Evolutionary conservation across 1,284 basidiomycete genomes (phyloP), one percentile per base, ranked within the genome.

Genomic region (Cutaneotrichosporon sp.): DNA sequence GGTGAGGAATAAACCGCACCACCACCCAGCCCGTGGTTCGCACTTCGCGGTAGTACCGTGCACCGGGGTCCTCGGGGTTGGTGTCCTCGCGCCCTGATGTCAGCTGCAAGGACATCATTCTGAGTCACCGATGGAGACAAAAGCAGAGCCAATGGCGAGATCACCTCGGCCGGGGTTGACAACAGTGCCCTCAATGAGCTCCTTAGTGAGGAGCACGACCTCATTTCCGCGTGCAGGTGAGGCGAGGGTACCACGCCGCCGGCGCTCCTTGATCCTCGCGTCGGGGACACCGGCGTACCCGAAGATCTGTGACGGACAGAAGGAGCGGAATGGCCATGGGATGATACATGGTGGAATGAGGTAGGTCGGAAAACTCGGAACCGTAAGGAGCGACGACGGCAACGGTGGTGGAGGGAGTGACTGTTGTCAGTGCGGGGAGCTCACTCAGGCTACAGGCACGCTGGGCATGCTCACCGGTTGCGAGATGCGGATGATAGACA

Each of bases 11-110:
- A 46, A 75, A 72, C 19, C 68, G 63, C 22, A 75, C 61, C 2
- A 73, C 62, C 0, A 75, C 72, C 72, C 72, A 75, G 29, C 74
- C 74, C 0, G 72, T 74, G 22, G 74, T 75, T 24, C 64, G 63
- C 11, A 75, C 68, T 54, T 75, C 74, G 32, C 57, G 59, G 45
- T 61, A 54, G 49, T 56, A 60, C 4, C 26, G 20, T 9, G 38
- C 49, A 0, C 25, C 38, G 11, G 34, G 39, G 24, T 39, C 38
- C 11, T 69, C 66, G 12, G 41, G 47, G 37, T 61, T 56, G 46
- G 61, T 55, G 49, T 70, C 70, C 49, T 69, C 71, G 45, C 70
- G 61, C 12, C 70, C 70, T 71, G 54, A 8, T 24, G 34, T 45
- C 39, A 46, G 42, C 42, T 22, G 32, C 20, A 7, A 31, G 7